Percentiles rank a stretch among this genome's conserved stretches.
Evolutionary conservation across 345 rosid genomes (phyloP).

Genomic region (Physaria fendleri): DNA sequence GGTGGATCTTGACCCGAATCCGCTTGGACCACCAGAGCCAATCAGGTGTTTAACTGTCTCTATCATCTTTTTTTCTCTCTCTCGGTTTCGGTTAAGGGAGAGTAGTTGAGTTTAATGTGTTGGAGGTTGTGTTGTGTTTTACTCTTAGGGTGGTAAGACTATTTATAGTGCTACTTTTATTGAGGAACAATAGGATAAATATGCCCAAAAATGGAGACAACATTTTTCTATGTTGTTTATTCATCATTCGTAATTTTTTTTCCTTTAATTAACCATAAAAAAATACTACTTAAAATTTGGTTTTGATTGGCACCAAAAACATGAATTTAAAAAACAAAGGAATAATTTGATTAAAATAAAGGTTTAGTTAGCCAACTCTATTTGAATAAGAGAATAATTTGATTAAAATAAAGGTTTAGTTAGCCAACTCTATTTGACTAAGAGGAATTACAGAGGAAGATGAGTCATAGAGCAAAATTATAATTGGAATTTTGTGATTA

Average conservation of each 20-base stretch:
- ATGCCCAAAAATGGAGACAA: constrained; percentile 23
- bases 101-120: constrained; percentile 15
- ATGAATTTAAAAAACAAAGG: not conserved
- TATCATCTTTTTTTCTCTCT: constrained; percentile 47
- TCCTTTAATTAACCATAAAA: not conserved
- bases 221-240: not conserved
- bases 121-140: not conserved
- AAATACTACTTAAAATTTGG: not conserved
- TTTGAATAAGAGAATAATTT: constrained; percentile 21
- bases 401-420: constrained; percentile 20
- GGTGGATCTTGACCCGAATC: constrained; percentile 82
- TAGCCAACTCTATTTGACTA: constrained; percentile 37
- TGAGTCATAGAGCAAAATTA: constrained; percentile 23
- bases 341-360: not conserved
- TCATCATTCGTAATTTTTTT: not conserved
- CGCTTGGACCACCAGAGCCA: constrained; percentile 75
- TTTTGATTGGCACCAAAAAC: constrained; percentile 1
- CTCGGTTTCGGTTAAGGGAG: constrained; percentile 3
- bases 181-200: constrained; percentile 1
- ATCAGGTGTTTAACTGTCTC: constrained; percentile 69
- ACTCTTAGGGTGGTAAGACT: not conserved
- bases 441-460: constrained; percentile 5
- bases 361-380: constrained; percentile 35
- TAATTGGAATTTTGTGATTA: not conserved
- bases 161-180: constrained; percentile 30